These are phyloP conservation scores for Mycena crocata DNA, from an alignment of 768 basidiomycete species.

Conservation along the genomic window DNA sequence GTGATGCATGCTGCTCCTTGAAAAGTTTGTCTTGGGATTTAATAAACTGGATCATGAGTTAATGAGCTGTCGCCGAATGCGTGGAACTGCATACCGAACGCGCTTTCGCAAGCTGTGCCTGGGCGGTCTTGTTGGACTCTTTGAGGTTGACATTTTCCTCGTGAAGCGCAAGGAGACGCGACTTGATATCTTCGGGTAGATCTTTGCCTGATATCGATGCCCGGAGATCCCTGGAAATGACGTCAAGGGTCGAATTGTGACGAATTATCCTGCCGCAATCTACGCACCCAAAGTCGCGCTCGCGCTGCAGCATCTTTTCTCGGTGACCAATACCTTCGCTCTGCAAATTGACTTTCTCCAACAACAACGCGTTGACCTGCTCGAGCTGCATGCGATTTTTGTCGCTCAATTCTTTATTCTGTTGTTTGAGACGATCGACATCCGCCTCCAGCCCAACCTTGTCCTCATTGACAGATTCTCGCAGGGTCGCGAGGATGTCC, in stretches of 20 bases:
- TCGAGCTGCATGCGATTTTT: constrained; percentile 94
- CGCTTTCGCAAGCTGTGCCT: constrained; percentile 86
- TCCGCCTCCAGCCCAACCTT: constrained; percentile 81
- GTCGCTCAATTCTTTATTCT: constrained; percentile 78
- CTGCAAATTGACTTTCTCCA: constrained; percentile 93
- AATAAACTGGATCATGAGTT: constrained; percentile 78
- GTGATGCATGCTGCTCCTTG: constrained; percentile 80
- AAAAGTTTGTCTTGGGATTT: constrained; percentile 92
- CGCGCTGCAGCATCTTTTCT: constrained; percentile 87
- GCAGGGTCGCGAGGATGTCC: constrained; percentile 86
- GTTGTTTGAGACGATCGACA: constrained; percentile 68
- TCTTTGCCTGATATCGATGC: constrained; percentile 82
- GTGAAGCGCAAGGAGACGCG: constrained; percentile 78
- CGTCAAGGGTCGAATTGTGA: constrained; percentile 7
- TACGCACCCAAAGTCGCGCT: constrained; percentile 83
- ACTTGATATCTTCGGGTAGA: constrained; percentile 85
- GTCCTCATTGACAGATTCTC: constrained; percentile 92
- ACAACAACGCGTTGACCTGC: constrained; percentile 83
- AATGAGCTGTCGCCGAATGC: not conserved
- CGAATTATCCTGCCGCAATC: not conserved
- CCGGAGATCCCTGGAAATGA: constrained; percentile 71
- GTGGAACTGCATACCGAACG: constrained; percentile 63
- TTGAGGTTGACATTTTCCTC: constrained; percentile 81
- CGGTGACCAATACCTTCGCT: constrained; percentile 91
- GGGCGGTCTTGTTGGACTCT: constrained; percentile 74